Base-by-base conservation (phyloP, 805 yeast genomes). In the Schwanniomyces vanrijiae region DNA sequence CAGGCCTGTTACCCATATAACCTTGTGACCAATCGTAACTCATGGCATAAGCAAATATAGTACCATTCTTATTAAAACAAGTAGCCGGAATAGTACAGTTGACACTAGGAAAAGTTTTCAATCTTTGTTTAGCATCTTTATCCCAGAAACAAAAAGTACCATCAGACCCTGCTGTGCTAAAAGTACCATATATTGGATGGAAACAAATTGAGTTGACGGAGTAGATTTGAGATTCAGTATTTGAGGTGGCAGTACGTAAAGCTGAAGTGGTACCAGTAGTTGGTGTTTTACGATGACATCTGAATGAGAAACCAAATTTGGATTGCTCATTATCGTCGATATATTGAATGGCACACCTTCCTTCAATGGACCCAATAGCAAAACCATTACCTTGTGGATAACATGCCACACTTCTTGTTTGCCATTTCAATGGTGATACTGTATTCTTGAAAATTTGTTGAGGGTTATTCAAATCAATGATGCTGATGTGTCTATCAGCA, bases 21-120 rank as follows among this genome's bases (percentile, higher is more conserved):
- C 95, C 96, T 62, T 90, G 90, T 48, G 90, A 80, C 99, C 99
- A 94, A 64, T 94, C 99, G 68, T 94, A 92, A 52, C 96, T 83
- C 50, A 89, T 64, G 1, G 97, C 96, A 61, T 94, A 90, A 3
- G 97, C 98, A 65, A 88, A 84, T 9, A 94, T 82, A 26, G 82
- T 66, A 44, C 99, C 99, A 42, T 76, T 83, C 53, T 88, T 76
- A 69, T 90, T 94, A 73, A 92, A 94, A 4, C 83, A 83, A 1
- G 90, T 78, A 33, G 86, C 83, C 0, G 96, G 77, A 45, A 94
- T 84, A 0, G 96, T 76, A 31, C 81, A 78, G 43, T 78, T 79
- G 13, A 85, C 73, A 8, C 80, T 68, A 4, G 96, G 90, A 73
- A 82, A 87, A 28, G 86, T 88, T 68, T 86, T 88, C 55, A 94